phyloP scores from a whole-genome alignment of 768 basidiomycete species.

The Plicaturopsis crispa region DNA sequence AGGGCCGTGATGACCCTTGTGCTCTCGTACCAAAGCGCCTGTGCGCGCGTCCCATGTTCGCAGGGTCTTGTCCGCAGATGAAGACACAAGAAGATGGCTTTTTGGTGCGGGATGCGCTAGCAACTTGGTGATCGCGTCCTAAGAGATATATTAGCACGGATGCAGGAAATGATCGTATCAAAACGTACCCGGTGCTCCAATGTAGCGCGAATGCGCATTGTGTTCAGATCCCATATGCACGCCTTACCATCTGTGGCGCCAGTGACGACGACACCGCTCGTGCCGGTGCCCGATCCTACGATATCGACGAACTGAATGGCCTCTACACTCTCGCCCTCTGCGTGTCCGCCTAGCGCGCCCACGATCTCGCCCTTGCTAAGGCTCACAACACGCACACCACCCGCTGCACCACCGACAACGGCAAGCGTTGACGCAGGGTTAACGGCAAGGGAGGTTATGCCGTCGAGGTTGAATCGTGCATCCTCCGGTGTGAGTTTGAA shows the following conservation, averaged over 20 bases:
- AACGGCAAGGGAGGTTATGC: slow-evolving; percentile 81
- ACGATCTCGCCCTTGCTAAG: slow-evolving; percentile 83
- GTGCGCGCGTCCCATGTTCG: slow-evolving; percentile 92
- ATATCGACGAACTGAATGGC: slow-evolving; percentile 79
- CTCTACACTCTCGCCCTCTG: slow-evolving; percentile 85
- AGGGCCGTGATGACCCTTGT: slow-evolving; percentile 76
- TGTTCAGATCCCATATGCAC: slow-evolving; percentile 90
- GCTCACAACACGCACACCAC: slow-evolving; percentile 82
- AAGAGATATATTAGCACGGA: slow-evolving; percentile 5
- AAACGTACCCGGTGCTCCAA: slow-evolving; percentile 70
- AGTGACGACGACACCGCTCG: slow-evolving; percentile 65
- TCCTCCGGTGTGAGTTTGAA: slow-evolving; percentile 73
- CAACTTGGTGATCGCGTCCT: slow-evolving; percentile 87
- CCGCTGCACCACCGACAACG: slow-evolving; percentile 81
- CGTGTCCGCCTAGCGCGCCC: slow-evolving; percentile 72
- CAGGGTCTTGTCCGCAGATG: slow-evolving; percentile 79
- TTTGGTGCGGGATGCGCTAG: slow-evolving; percentile 69
- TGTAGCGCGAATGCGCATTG: slow-evolving; percentile 76
- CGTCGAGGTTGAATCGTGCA: slow-evolving; percentile 70
- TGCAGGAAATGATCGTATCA: slow-evolving; percentile 4
- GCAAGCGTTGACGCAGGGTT: slow-evolving; percentile 87
- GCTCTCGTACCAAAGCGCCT: slow-evolving; percentile 67
- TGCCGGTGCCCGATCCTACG: slow-evolving; percentile 40
- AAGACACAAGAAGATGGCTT: slow-evolving; percentile 73
- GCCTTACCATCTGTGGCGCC: slow-evolving; percentile 93